These are phyloP conservation scores for Chiua virens DNA, from an alignment of 768 basidiomycete species.

Conservation along the genomic window DNA sequence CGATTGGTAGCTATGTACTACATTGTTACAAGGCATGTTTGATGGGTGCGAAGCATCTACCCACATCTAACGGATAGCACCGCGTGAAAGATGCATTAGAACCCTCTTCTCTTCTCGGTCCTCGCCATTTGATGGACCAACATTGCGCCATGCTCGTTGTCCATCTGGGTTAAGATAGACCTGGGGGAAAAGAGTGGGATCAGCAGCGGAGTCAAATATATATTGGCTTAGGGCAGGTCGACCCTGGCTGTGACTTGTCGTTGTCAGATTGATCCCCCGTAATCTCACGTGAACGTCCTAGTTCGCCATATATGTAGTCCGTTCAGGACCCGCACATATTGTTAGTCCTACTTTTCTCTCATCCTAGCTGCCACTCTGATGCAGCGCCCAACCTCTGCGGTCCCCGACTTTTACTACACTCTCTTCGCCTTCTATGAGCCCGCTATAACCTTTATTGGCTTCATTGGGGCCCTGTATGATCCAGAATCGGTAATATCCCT, in stretches of 20 bases:
- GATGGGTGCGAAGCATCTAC: constrained; percentile 50
- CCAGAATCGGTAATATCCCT: constrained; percentile 54
- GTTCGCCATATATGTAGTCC: neutral
- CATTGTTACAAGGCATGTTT: constrained; percentile 13
- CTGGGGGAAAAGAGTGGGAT: constrained; percentile 24
- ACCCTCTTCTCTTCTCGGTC: constrained; percentile 68
- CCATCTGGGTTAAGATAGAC: constrained; percentile 72
- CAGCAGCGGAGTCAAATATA: neutral
- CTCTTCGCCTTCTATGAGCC: constrained; percentile 78
- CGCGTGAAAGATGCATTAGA: constrained; percentile 59
- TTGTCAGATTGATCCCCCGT: no score
- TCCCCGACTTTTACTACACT: constrained; percentile 72
- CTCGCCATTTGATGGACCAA: constrained; percentile 73
- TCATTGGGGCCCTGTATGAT: constrained; percentile 64
- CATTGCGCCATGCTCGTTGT: constrained; percentile 39
- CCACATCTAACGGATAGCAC: constrained; percentile 18
- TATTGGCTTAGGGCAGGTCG: constrained; percentile 30
- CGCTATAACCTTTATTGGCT: constrained; percentile 59
- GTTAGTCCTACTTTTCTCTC: neutral
- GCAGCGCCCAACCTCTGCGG: constrained; percentile 52
- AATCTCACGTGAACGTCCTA: constrained; percentile 7
- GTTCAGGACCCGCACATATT: neutral
- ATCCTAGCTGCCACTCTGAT: constrained; percentile 26
- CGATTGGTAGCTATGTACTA: no score
- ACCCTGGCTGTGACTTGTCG: neutral